Base-by-base conservation (phyloP, 225 moss, liverwort and hornwort genomes). In the Rhytidiadelphus loreus region DNA sequence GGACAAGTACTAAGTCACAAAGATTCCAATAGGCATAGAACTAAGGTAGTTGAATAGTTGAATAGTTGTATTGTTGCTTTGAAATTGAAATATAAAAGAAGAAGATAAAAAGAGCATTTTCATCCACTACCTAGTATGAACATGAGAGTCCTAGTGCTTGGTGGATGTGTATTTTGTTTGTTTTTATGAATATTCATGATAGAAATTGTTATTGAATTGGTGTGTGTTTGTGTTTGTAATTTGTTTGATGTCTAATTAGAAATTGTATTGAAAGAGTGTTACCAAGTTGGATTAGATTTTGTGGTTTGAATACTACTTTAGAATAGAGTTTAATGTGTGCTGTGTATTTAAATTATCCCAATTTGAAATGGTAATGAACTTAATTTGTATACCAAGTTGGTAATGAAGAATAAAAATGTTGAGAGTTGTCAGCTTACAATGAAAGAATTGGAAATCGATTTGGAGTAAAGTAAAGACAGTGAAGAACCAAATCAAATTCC, bases 91-190 rank as follows among this genome's bases (percentile, higher is more conserved):
- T 37, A 66, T 66, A 6, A 66, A 21, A 2, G 16, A 65, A 35
- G 35, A 3, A 6, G 37, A 66, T 37, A 37, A 12, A 1, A 20
- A 1, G 12, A 66, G 11, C 11, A 37, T 37, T 37, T 37, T 66
- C 29, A 37, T 0, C 21, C 6, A 66, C 1, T 21, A 2, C 19
- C 19, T 35, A 64, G 9, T 33, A 64, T 33, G 9, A 33, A 4
- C 1, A 5, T 10, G 19, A 64, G 8, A 64, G 5, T 35, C 10
- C 5, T 2, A 5, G 1, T 3, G 9, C 7, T 3, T 0, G 17
- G 1, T 64, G 35, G 8, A 0, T 18, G 1, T 18, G 2, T 35
- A 64, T 62, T 8, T 30, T 62, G 19, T 35, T 33, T 64, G 9
- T 33, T 64, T 33, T 64, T 18, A 64, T 33, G 17, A 64, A 64